Evolutionary conservation across 257 asterid genomes (phyloP).

Genomic region (Solanum lignicaule): DNA sequence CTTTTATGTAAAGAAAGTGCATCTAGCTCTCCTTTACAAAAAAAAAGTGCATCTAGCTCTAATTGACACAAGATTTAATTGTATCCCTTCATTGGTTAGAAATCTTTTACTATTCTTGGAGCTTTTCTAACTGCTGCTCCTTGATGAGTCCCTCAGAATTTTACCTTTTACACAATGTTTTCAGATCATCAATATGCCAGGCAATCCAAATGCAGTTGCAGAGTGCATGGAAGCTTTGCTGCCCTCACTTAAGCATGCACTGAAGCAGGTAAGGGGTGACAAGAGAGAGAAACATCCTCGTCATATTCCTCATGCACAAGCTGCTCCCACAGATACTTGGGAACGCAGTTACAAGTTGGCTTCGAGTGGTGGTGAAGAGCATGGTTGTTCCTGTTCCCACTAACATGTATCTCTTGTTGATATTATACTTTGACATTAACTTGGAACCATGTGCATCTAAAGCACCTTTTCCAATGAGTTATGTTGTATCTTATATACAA

Average conservation of each 20-base stretch:
- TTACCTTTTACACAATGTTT: neutral
- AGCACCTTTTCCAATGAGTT: neutral
- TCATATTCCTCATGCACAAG: slow-evolving; percentile 32
- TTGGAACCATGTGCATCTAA: neutral
- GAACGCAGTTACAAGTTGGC: slow-evolving; percentile 26
- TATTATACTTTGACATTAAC: neutral
- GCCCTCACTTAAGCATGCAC: slow-evolving; percentile 92
- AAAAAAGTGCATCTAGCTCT: neutral
- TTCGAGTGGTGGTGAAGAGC: slow-evolving; percentile 5
- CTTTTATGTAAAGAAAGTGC: neutral
- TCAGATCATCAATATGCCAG: slow-evolving; percentile 97
- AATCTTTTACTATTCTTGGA: neutral
- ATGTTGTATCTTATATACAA: neutral
- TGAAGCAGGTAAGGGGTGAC: slow-evolving; percentile 59
- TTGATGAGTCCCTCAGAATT: neutral
- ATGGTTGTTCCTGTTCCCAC: slow-evolving; percentile 33
- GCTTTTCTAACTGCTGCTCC: neutral
- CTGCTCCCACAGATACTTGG: slow-evolving; percentile 33
- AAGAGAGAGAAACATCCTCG: slow-evolving; percentile 43
- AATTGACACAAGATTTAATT: neutral
- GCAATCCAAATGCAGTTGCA: slow-evolving; percentile 93
- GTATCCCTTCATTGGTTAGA: neutral
- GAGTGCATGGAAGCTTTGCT: slow-evolving; percentile 90
- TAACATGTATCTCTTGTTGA: neutral
- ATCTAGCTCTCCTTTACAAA: neutral